These are phyloP conservation scores for Cytospora chrysosperma DNA, from an alignment of 2,329 filamentous ascomycete genomes.

Conservation along the genomic window DNA sequence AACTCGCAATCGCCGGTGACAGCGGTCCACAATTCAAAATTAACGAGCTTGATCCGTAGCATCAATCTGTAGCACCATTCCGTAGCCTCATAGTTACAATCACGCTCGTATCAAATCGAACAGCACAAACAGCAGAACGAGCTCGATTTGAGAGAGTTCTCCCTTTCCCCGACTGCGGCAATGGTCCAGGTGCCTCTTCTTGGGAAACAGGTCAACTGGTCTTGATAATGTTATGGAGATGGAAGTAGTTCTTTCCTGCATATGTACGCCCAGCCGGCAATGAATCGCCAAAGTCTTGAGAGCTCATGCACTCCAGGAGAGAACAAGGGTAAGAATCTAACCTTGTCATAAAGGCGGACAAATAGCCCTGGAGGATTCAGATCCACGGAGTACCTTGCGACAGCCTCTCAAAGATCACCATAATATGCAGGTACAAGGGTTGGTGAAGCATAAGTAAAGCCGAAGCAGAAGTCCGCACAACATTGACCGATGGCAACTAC, in stretches of 20 bases:
- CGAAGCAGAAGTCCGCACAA: too few species aligned
- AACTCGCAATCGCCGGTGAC: too few species aligned
- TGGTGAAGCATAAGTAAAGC: not conserved
- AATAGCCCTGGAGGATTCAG: not conserved
- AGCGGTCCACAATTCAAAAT: not conserved
- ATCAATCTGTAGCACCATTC: not conserved
- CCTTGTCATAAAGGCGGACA: not conserved
- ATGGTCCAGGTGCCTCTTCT: too few species aligned
- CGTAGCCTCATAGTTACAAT: not conserved
- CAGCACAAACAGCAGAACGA: not conserved
- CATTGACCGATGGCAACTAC: not conserved
- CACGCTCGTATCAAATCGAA: not conserved
- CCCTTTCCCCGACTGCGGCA: too few species aligned
- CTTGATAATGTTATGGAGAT: too few species aligned
- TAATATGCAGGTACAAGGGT: not conserved
- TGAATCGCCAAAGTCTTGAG: too few species aligned
- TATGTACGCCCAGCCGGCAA: too few species aligned
- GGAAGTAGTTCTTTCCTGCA: too few species aligned
- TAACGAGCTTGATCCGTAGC: not conserved
- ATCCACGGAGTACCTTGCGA: not conserved
- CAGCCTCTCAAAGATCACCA: not conserved
- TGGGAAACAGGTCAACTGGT: too few species aligned
- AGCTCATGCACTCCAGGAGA: too few species aligned
- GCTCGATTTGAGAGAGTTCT: too few species aligned
- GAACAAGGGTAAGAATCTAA: too few species aligned